Base-by-base conservation (phyloP, 768 basidiomycete genomes). In the Pleurotus salmoneostramineus region DNA sequence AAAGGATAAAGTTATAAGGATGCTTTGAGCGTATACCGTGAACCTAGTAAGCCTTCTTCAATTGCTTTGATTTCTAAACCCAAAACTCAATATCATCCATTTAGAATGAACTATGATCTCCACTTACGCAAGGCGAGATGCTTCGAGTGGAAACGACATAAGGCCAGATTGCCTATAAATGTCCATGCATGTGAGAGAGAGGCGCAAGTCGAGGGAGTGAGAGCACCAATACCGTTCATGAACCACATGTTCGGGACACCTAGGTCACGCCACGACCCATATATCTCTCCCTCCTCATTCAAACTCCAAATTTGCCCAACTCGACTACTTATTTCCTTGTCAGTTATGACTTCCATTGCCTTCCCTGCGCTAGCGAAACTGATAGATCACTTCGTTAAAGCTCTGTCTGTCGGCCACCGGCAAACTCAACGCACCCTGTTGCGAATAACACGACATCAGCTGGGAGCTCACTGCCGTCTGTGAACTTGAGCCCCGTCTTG, bases 121-220 rank as follows among this genome's bases (percentile, higher is more conserved):
- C 6, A 80, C 86, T 69, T 62, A 89, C 87, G 87, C 37, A 89
- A 72, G 0, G 87, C 86, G 12, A 88, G 51, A 62, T 84, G 84
- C 58, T 81, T 87, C 4, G 88, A 88, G 67, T 86, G 77, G 77
- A 88, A 88, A 0, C 88, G 76, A 58, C 80, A 82, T 60, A 83
- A 61, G 0, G 83, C 83, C 6, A 89, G 66, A 63, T 87, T 87
- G 4, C 84, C 79, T 80, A 45, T 7, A 21, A 44, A 2, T 8
- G 11, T 32, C 56, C 54, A n/a, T 2, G n/a, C 37, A 11, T 35
- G 15, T 21, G 46, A 44, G 34, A 47, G 31, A 54, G 45, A 27
- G 35, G 27, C 31, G 15, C 32, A 12, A 31, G 21, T 27, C 21
- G 21, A 27, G 21, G 21, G 21, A 14, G 49, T 47, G 42, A 56